phyloP scores from a whole-genome alignment of 2,329 filamentous ascomycete species.

The Raffaelea ambrosiae region DNA sequence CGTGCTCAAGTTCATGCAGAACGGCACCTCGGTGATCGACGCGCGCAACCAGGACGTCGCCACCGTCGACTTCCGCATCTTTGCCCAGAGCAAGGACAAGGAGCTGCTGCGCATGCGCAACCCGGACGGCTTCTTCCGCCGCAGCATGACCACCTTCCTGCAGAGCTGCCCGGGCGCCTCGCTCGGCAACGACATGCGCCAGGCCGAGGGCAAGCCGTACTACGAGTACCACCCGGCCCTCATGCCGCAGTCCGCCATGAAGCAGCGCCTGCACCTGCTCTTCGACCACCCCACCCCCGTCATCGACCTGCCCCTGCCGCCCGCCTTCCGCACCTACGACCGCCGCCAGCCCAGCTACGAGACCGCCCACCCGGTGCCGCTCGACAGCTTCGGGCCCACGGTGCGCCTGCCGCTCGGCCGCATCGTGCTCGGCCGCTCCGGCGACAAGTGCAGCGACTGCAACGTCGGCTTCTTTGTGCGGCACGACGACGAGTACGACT shows the following conservation, averaged over 20 bases:
- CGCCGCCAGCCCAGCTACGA: constrained; percentile 15
- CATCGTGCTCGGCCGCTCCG: constrained; percentile 26
- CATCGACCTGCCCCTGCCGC: constrained; percentile 15
- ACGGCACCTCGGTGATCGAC: constrained; percentile 19
- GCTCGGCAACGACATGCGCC: constrained; percentile 17
- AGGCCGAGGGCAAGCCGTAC: constrained; percentile 16
- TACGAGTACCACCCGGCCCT: constrained; percentile 18
- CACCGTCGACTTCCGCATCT: constrained; percentile 26
- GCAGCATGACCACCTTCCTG: constrained; percentile 17
- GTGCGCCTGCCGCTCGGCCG: constrained; percentile 19
- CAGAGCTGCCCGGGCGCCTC: constrained; percentile 17
- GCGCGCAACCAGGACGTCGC: constrained; percentile 22
- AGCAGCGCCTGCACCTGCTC: constrained; percentile 16
- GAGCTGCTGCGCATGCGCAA: constrained; percentile 14
- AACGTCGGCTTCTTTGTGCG: constrained; percentile 33
- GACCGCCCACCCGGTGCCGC: constrained; percentile 11
- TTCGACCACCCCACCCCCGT: constrained; percentile 12
- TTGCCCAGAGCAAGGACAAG: constrained; percentile 29
- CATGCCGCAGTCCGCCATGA: constrained; percentile 16
- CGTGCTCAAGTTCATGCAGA: constrained; percentile 20
- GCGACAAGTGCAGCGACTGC: constrained; percentile 28
- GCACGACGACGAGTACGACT: constrained; percentile 28
- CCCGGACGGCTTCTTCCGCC: constrained; percentile 15
- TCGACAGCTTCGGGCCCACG: constrained; percentile 16
- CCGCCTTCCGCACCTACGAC: constrained; percentile 13